Evolutionary conservation across 1,139 yeast species (phyloP).

Genomic region (Taphrina deformans): DNA sequence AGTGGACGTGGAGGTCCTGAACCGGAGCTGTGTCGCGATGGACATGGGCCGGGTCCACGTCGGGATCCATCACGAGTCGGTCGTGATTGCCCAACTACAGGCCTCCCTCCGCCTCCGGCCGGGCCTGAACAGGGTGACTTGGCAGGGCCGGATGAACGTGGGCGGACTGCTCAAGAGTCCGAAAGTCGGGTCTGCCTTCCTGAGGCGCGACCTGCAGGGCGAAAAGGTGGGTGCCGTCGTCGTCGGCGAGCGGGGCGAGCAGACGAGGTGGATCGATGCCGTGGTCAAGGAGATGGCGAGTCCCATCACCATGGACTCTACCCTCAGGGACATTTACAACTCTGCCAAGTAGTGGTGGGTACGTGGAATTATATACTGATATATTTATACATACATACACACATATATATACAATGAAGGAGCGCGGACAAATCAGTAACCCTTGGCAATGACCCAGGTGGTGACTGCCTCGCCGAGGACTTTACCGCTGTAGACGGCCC

Average conservation of each 20-base stretch:
- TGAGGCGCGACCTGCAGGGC: not conserved
- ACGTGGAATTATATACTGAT: no score
- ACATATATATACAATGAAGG: no score
- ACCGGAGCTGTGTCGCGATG: conserved; percentile 13
- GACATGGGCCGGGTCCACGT: conserved; percentile 8
- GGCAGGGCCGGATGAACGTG: conserved; percentile 2
- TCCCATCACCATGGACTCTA: conserved; percentile 11
- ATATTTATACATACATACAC: no score
- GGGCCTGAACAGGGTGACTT: conserved; percentile 3
- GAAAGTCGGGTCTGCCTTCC: not conserved
- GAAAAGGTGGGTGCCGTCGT: not conserved
- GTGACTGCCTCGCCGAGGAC: conserved; percentile 1
- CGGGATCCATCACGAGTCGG: not conserved
- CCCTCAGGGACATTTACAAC: conserved; percentile 2
- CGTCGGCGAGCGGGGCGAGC: not conserved
- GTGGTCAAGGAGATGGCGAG: conserved; percentile 14
- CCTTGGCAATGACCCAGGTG: conserved; percentile 8
- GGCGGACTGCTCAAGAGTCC: not conserved
- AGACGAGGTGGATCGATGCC: conserved; percentile 7
- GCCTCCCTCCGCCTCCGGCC: not conserved
- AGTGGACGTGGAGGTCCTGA: conserved; percentile 8
- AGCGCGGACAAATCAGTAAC: not conserved
- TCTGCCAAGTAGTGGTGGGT: not conserved
- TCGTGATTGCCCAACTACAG: not conserved
- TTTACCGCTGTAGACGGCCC: not conserved